These are phyloP conservation scores for Neurospora sp. DNA, from an alignment of 495 filamentous ascomycete genomes.

Conservation along the genomic window DNA sequence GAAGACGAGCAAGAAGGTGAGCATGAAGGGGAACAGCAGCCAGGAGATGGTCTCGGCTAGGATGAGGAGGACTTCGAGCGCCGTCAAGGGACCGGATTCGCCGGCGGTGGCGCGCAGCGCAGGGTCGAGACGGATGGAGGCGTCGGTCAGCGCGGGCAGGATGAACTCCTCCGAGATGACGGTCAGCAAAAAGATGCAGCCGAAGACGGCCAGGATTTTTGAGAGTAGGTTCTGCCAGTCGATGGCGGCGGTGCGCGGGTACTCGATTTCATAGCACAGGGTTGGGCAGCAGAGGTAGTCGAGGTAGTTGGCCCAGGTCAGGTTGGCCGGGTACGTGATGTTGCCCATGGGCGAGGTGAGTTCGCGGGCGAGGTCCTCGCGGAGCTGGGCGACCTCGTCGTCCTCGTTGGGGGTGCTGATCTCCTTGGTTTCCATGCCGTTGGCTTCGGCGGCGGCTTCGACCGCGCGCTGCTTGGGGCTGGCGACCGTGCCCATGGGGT, in stretches of 20 bases:
- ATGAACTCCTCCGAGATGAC: slow-evolving; percentile 93
- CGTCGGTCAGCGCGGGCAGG: slow-evolving; percentile 75
- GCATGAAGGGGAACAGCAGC: slow-evolving; percentile 95
- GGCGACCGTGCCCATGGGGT: slow-evolving; percentile 34
- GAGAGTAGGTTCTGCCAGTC: slow-evolving; percentile 75
- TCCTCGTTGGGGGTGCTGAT: slow-evolving; percentile 28
- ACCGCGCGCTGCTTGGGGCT: slow-evolving; percentile 19
- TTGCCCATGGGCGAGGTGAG: slow-evolving; percentile 80
- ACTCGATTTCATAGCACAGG: slow-evolving; percentile 94
- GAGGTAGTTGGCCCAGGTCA: slow-evolving; percentile 68
- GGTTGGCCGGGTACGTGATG: slow-evolving; percentile 83
- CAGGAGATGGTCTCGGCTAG: slow-evolving; percentile 87
- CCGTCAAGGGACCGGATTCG: slow-evolving; percentile 29
- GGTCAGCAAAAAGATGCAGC: slow-evolving; percentile 91
- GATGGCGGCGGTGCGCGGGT: slow-evolving; percentile 65
- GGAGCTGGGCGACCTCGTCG: slow-evolving; percentile 52
- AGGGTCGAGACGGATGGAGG: slow-evolving; percentile 52
- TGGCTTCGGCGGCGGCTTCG: slow-evolving; percentile 15
- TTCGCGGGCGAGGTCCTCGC: slow-evolving; percentile 83
- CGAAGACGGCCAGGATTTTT: slow-evolving; percentile 86
- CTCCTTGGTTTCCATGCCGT: slow-evolving; percentile 32
- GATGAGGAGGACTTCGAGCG: slow-evolving; percentile 62
- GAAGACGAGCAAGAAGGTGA: slow-evolving; percentile 90
- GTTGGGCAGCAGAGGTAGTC: slow-evolving; percentile 92
- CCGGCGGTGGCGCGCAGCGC: slow-evolving; percentile 8